phyloP scores from a whole-genome alignment of 2,329 filamentous ascomycete species.

The Bipolaris cookei region DNA sequence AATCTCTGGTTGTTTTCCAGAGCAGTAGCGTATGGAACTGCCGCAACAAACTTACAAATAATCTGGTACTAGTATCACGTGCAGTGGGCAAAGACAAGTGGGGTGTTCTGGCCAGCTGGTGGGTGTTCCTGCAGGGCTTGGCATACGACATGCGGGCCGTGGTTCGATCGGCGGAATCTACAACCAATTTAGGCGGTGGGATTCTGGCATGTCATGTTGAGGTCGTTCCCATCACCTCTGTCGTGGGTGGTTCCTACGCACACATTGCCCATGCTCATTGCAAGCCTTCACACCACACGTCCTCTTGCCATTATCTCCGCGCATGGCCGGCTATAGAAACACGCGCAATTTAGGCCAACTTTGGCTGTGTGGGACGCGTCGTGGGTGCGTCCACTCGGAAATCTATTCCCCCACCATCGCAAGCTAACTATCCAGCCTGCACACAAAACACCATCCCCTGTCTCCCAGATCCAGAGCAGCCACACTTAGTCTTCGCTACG shows the following conservation, averaged over 20 bases:
- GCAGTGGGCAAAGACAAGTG: neutral
- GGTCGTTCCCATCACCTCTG: constrained; percentile 30
- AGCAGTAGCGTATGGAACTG: too few species aligned
- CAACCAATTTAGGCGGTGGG: constrained; percentile 27
- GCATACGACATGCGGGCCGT: constrained; percentile 23
- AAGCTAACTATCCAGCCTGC: constrained; percentile 32
- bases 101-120: neutral
- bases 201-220: constrained; percentile 37
- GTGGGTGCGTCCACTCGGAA: constrained; percentile 22
- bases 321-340: constrained; percentile 37
- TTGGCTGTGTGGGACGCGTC: constrained; percentile 39
- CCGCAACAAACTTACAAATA: too few species aligned
- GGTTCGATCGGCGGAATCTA: constrained; percentile 20
- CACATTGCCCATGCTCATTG: constrained; percentile 1
- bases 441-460: constrained; percentile 24
- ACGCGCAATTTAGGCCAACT: constrained; percentile 34
- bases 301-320: constrained; percentile 3
- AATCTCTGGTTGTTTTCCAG: neutral
- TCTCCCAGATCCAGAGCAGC: constrained; percentile 19
- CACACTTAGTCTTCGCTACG: constrained; percentile 35
- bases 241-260: constrained; percentile 21
- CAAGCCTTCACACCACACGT: constrained; percentile 1
- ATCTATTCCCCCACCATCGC: neutral
- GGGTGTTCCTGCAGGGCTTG: constrained; percentile 33
- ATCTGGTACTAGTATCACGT: neutral